Conservation (phyloP, 768 basidiomycete genomes). For the Boletus tylopilopsis region DNA sequence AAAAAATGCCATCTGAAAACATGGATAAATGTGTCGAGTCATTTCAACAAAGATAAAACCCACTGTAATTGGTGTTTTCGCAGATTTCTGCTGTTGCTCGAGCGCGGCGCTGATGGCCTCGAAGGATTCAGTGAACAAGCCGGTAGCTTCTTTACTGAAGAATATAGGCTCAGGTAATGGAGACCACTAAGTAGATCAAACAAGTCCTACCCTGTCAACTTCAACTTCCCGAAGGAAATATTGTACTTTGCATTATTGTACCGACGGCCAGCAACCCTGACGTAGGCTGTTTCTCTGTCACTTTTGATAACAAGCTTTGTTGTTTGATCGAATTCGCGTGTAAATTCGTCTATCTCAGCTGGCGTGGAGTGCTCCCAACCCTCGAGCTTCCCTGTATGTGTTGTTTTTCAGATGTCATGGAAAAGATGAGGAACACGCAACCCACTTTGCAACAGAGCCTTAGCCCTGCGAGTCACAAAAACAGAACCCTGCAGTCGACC, state of each 20-base stretch:
- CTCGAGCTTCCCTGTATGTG: slow-evolving; percentile 22
- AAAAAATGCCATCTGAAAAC: slow-evolving; percentile 10
- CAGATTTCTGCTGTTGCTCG: slow-evolving; percentile 7
- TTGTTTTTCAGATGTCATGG: not conserved
- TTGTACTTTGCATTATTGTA: not conserved
- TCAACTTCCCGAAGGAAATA: slow-evolving; percentile 8
- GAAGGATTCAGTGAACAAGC: slow-evolving; percentile 7
- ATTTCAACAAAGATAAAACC: not conserved
- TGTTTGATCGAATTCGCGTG: too few species aligned
- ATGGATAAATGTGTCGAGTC: not conserved
- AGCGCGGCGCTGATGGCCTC: slow-evolving; percentile 11
- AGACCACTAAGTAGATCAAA: not conserved
- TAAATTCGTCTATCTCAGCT: too few species aligned
- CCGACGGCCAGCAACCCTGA: slow-evolving; percentile 7
- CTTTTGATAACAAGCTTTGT: not conserved
- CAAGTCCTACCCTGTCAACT: slow-evolving; percentile 9
- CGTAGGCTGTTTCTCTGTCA: slow-evolving; percentile 4
- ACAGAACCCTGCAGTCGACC: slow-evolving; percentile 39
- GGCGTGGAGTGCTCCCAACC: slow-evolving; percentile 20
- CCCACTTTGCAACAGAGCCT: slow-evolving; percentile 30
- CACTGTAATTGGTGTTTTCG: not conserved
- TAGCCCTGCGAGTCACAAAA: slow-evolving; percentile 32
- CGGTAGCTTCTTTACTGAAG: slow-evolving; percentile 5
- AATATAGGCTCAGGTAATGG: not conserved
- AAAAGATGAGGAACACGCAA: too few species aligned